Percentiles rank a stretch among this genome's conserved stretches.
phyloP scores from a whole-genome alignment of 1,284 basidiomycete species.

The Papiliotrema flavescens region DNA sequence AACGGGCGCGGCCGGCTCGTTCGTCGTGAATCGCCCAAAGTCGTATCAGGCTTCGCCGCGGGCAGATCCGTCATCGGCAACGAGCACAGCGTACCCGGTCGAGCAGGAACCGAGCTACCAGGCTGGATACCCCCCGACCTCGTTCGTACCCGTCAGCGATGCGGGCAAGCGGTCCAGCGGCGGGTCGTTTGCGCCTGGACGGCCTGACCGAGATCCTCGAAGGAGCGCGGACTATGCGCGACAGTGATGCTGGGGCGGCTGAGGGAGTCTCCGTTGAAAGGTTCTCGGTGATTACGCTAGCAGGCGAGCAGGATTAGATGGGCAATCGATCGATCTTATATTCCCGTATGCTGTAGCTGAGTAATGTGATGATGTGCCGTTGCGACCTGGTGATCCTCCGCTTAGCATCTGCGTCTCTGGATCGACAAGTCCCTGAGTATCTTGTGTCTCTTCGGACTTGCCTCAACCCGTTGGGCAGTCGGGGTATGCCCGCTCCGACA shows the following conservation, averaged over 20 bases:
- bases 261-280: no score
- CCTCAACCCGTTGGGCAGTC: no score
- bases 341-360: no score
- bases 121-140: constrained; percentile 16
- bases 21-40: constrained; percentile 11
- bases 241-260: background rate
- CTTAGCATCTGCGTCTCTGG: no score
- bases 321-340: no score
- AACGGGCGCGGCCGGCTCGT: background rate
- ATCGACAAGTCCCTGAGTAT: no score
- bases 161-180: background rate
- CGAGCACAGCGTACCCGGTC: background rate
- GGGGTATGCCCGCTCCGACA: no score
- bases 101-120: background rate
- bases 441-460: no score
- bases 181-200: background rate
- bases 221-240: background rate
- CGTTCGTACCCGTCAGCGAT: constrained; percentile 13
- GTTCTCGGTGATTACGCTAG: no score
- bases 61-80: background rate
- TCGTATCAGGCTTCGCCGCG: background rate
- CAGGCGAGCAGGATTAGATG: no score
- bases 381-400: no score
- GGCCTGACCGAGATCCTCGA: background rate
- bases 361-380: no score